A percentile compares a stretch with the other conserved stretches of the same genome.
Evolutionary conservation across 306 rosid genomes (phyloP).

Genomic region (Glycine soja): DNA sequence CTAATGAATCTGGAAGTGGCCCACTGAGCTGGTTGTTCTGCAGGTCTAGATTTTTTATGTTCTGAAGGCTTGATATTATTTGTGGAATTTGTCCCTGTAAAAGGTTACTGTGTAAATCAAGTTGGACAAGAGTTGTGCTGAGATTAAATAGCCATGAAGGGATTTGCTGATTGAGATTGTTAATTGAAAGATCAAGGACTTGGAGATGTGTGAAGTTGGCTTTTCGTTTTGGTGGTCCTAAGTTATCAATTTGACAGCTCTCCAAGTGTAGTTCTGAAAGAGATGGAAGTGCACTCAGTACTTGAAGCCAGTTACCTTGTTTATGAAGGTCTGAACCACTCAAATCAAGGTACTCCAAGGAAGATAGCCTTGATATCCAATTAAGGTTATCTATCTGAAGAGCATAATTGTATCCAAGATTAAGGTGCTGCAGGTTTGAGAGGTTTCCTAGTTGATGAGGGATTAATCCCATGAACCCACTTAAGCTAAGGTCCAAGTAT

Average conservation of each 20-base stretch:
- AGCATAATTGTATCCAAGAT: slow-evolving; percentile 34
- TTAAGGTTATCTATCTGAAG: slow-evolving; percentile 37
- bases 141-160: slow-evolving; percentile 39
- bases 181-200: slow-evolving; percentile 45
- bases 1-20: too few relatives aligned
- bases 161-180: slow-evolving; percentile 35
- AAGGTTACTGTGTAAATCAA: slow-evolving; percentile 10
- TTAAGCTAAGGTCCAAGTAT: slow-evolving; percentile 45
- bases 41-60: slow-evolving; percentile 12
- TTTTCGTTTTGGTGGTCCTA: neutral
- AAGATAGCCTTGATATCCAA: slow-evolving; percentile 44
- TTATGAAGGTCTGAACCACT: slow-evolving; percentile 33
- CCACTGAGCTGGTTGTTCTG: neutral
- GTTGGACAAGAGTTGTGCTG: slow-evolving; percentile 26
- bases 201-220: slow-evolving; percentile 43
- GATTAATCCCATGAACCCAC: slow-evolving; percentile 44
- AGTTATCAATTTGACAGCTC: slow-evolving; percentile 39
- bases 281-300: slow-evolving; percentile 39
- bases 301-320: slow-evolving; percentile 43
- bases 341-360: slow-evolving; percentile 42
- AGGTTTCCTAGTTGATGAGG: slow-evolving; percentile 53
- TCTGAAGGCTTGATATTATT: slow-evolving; percentile 31
- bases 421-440: slow-evolving; percentile 42
- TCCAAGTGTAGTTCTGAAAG: slow-evolving; percentile 43
- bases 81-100: slow-evolving; percentile 40